Conservation (phyloP, 169 alveolate genomes). For the Fabrea salina region DNA sequence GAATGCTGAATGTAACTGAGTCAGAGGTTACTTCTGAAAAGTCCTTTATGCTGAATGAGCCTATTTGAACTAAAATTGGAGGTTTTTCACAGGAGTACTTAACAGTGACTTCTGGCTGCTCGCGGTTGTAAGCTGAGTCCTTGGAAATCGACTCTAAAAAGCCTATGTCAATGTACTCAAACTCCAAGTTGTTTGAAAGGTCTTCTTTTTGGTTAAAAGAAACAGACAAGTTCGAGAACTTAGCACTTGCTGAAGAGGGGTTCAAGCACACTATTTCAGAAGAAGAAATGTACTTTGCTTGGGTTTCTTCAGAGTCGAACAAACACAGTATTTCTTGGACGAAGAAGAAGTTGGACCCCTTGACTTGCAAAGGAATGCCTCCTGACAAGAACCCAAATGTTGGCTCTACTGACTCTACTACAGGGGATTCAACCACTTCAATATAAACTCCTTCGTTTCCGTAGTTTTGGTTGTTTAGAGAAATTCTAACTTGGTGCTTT, state of each 20-base stretch:
- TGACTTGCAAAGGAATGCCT: background rate
- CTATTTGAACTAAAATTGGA: background rate
- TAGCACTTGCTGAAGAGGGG: background rate
- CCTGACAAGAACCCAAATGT: constrained; percentile 13
- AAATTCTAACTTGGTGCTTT: background rate
- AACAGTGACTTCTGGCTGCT: background rate
- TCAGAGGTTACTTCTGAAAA: background rate
- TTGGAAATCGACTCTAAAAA: background rate
- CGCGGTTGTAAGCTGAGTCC: background rate
- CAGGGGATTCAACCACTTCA: background rate
- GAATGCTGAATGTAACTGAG: background rate
- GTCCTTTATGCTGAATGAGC: background rate
- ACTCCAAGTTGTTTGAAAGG: background rate
- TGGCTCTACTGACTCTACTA: background rate
- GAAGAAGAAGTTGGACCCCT: background rate
- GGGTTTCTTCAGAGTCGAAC: background rate
- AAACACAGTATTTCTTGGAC: background rate
- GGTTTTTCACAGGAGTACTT: background rate
- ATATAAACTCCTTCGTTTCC: background rate
- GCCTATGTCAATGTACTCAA: background rate
- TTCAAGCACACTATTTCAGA: background rate
- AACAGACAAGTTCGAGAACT: background rate
- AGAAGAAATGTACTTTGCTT: background rate
- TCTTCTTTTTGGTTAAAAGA: background rate
- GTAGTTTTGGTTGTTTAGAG: constrained; percentile 9